A percentile compares a stretch with the other conserved stretches of the same genome.
Conservation (phyloP, 768 basidiomycete genomes). For the Porpolomopsis calyptriformis region DNA sequence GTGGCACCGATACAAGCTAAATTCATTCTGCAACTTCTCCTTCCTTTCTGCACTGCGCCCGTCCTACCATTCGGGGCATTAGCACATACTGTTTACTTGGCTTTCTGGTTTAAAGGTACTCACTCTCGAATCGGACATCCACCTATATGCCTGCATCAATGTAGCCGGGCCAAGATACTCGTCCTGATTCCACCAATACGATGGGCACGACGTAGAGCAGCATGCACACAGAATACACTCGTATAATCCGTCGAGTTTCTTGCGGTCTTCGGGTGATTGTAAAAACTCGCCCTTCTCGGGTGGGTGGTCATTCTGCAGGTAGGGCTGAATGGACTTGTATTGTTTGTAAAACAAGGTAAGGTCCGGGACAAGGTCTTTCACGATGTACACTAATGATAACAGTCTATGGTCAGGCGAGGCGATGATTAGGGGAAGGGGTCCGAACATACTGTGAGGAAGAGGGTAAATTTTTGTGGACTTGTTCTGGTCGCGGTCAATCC, state of each 20-base stretch:
- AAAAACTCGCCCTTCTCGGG: constrained; percentile 72
- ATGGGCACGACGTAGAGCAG: constrained; percentile 95
- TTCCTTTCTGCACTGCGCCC: constrained; percentile 67
- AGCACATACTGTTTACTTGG: background rate
- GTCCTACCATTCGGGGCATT: constrained; percentile 38
- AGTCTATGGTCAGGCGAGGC: background rate
- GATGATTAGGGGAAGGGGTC: background rate
- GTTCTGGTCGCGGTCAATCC: constrained; percentile 66
- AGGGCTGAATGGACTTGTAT: constrained; percentile 99
- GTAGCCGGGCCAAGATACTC: constrained; percentile 97
- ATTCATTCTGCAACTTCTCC: constrained; percentile 88
- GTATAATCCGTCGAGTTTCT: constrained; percentile 95
- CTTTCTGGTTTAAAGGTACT: constrained; percentile 17
- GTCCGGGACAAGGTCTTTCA: constrained; percentile 96
- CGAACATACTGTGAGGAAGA: constrained; percentile 81
- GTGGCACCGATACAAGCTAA: constrained; percentile 96
- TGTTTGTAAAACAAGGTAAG: constrained; percentile 94
- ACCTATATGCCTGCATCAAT: constrained; percentile 92
- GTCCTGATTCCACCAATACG: constrained; percentile 99
- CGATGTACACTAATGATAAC: constrained; percentile 82
- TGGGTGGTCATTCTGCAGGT: constrained; percentile 86
- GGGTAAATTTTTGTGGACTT: constrained; percentile 92
- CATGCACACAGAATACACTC: constrained; percentile 97
- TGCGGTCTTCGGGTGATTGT: constrained; percentile 84
- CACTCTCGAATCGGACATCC: constrained; percentile 95